Evolutionary conservation across 2,329 filamentous ascomycete species (phyloP).

Genomic region (Talaromyces islandicus): DNA sequence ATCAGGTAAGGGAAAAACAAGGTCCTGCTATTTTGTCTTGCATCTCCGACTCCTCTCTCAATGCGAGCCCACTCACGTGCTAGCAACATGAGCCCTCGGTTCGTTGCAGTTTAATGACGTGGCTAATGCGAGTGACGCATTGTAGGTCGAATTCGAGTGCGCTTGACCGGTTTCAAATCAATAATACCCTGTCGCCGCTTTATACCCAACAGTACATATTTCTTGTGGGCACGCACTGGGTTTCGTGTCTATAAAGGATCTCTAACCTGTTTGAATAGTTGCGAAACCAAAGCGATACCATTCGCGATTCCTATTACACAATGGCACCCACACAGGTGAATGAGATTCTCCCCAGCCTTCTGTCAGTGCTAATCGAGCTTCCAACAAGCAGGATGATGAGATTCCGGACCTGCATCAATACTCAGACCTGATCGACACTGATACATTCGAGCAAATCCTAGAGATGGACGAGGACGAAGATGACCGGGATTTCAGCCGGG

Average conservation of each 20-base stretch:
- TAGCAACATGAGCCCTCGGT: not conserved
- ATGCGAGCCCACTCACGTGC: not conserved
- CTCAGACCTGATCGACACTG: slow-evolving; percentile 68
- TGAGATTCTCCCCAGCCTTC: not conserved
- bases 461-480: slow-evolving; percentile 96
- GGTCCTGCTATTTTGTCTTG: not conserved
- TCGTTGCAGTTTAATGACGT: not conserved
- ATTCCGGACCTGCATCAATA: slow-evolving; percentile 54
- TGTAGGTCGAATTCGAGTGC: not conserved
- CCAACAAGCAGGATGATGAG: slow-evolving; percentile 26
- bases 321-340: slow-evolving; percentile 1
- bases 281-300: not conserved
- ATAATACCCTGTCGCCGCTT: not conserved
- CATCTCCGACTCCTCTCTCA: not conserved
- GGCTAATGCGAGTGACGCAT: not conserved
- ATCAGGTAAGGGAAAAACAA: not conserved
- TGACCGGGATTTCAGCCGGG: slow-evolving; percentile 78
- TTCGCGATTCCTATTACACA: not conserved
- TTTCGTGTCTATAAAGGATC: not conserved
- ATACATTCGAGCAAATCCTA: slow-evolving; percentile 88
- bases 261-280: not conserved
- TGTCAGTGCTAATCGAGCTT: not conserved
- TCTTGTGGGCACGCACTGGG: not conserved
- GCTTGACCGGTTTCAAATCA: not conserved
- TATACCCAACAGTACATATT: not conserved